Conservation (phyloP, 192 early-diverging fungal genomes). For the Linderina pennispora region DNA sequence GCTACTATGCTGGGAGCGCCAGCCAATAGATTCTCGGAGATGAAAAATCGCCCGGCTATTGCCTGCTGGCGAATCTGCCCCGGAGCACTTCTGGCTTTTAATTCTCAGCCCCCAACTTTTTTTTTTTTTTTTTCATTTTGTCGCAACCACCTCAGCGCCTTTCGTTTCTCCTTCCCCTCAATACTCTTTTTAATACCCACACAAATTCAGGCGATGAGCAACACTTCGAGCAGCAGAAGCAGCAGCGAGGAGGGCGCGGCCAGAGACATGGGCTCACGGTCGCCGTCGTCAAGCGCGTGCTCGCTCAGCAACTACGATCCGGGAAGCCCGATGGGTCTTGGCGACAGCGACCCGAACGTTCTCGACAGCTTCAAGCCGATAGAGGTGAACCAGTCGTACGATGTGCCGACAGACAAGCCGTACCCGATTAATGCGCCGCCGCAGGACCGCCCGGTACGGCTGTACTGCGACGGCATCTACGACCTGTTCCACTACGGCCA, state of each 20-base stretch:
- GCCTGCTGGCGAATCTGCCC: too few species aligned
- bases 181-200: neutral
- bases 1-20: too few species aligned
- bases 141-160: neutral
- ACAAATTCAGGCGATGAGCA: constrained; percentile 2
- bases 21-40: too few species aligned
- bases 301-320: constrained; percentile 16
- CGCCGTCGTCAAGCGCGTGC: constrained; percentile 18
- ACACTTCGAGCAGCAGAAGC: constrained; percentile 5
- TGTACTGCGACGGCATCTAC: constrained; percentile 87
- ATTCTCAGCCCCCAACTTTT: too few species aligned
- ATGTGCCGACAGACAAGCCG: constrained; percentile 31
- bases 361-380: constrained; percentile 27
- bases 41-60: too few species aligned
- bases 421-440: constrained; percentile 62
- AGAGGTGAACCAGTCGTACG: constrained; percentile 30
- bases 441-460: constrained; percentile 62
- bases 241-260: constrained; percentile 30
- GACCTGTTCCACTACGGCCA: constrained; percentile 83
- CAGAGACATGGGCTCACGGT: constrained; percentile 21
- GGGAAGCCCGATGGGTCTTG: constrained; percentile 41
- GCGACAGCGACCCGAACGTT: constrained; percentile 37
- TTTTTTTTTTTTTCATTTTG: too few species aligned
- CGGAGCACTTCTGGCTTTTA: too few species aligned
- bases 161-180: neutral